A percentile compares a stretch with the other conserved stretches of the same genome.
phyloP scores from a whole-genome alignment of 2,329 filamentous ascomycete genomes.

The Xenosphaeropsis pyriputrescens region DNA sequence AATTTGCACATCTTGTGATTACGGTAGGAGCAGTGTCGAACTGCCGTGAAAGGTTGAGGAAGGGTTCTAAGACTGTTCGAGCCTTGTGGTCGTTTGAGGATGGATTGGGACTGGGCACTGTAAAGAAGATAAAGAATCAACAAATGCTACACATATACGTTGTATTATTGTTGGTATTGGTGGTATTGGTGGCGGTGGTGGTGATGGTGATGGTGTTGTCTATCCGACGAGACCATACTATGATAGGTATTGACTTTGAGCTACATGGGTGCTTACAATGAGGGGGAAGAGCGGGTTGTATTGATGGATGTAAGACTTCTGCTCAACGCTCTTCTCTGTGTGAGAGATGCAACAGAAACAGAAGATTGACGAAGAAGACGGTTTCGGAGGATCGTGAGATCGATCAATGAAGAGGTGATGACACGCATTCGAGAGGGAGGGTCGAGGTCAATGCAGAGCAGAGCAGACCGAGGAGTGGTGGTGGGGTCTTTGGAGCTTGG shows the following conservation, averaged over 20 bases:
- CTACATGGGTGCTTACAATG: neutral
- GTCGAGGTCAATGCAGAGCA: slow-evolving; percentile 4
- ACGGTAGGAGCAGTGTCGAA: slow-evolving; percentile 59
- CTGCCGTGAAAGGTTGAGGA: slow-evolving; percentile 9
- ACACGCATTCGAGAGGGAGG: slow-evolving; percentile 15
- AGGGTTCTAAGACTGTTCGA: slow-evolving; percentile 6
- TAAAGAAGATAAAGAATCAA: neutral
- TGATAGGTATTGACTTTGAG: neutral
- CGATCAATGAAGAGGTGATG: slow-evolving; percentile 10
- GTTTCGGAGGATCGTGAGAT: slow-evolving; percentile 11
- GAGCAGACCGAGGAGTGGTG: slow-evolving; percentile 1
- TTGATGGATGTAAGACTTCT: slow-evolving; percentile 2
- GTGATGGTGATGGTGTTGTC: neutral
- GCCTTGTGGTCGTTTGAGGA: slow-evolving; percentile 7
- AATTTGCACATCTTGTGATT: slow-evolving; percentile 57
- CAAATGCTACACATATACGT: neutral
- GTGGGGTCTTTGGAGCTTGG: neutral
- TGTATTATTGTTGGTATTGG: neutral
- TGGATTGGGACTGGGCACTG: slow-evolving; percentile 9
- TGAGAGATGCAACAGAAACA: slow-evolving; percentile 7
- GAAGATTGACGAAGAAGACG: slow-evolving; percentile 9
- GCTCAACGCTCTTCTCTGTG: slow-evolving; percentile 11
- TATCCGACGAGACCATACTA: neutral
- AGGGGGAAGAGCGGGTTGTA: neutral
- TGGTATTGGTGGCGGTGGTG: too few relatives aligned